Percentiles rank a stretch among this genome's conserved stretches.
Conservation (phyloP, 108 stramenopile genomes). For the Chaetoceros muelleri region DNA sequence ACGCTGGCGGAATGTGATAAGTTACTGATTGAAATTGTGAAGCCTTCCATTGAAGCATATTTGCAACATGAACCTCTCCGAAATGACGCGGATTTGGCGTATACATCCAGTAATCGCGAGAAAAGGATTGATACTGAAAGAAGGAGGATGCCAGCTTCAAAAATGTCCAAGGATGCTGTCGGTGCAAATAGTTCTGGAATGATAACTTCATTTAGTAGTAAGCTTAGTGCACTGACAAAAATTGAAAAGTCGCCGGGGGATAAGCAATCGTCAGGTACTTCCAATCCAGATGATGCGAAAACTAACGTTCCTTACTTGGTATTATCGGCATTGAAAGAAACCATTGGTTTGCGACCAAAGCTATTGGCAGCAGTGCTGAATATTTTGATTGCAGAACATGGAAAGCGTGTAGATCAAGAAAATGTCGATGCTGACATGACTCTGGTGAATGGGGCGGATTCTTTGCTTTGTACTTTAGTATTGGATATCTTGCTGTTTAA, state of each 20-base stretch:
- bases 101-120: constrained; percentile 47
- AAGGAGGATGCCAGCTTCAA: constrained; percentile 33
- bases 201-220: too few relatives aligned
- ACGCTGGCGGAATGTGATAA: background rate
- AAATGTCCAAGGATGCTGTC: constrained; percentile 8
- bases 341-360: constrained; percentile 61
- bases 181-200: constrained; percentile 7
- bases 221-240: constrained; percentile 4
- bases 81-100: constrained; percentile 43
- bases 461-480: constrained; percentile 68
- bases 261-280: background rate
- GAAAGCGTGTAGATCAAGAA: constrained; percentile 15
- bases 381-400: constrained; percentile 70
- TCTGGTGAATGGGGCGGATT: constrained; percentile 36
- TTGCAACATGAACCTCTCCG: constrained; percentile 25
- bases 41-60: constrained; percentile 37
- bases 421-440: constrained; percentile 3
- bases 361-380: constrained; percentile 55
- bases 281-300: constrained; percentile 5
- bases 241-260: constrained; percentile 4
- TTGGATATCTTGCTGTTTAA: constrained; percentile 62
- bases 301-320: constrained; percentile 18
- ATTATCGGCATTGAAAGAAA: constrained; percentile 26
- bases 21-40: background rate
- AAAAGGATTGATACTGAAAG: constrained; percentile 46